These are phyloP conservation scores for Fusarium nurragi DNA, from an alignment of 2,329 filamentous ascomycete species.

Conservation along the genomic window DNA sequence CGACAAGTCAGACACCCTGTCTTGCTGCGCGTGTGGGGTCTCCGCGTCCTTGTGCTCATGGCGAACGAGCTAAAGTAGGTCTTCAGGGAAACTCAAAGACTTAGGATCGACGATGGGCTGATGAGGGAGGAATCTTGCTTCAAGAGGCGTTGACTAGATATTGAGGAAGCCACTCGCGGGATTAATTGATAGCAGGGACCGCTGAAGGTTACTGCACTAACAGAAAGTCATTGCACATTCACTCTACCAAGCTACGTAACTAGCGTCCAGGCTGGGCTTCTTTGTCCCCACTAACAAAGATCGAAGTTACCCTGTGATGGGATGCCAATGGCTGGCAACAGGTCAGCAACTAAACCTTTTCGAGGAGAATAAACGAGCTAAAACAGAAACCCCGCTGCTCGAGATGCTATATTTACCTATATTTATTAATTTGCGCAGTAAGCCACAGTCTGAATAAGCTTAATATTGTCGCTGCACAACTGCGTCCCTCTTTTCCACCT, in stretches of 20 bases:
- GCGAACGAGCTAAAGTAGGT: background rate
- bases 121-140: background rate
- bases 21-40: conserved; percentile 36
- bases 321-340: background rate
- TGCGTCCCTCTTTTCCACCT: background rate
- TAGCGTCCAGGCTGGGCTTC: accelerated
- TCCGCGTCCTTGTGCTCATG: conserved; percentile 27
- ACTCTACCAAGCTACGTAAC: accelerated
- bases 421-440: background rate
- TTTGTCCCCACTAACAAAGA: background rate
- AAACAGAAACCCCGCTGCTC: conserved; percentile 5
- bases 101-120: background rate
- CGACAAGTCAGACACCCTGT: conserved; percentile 37
- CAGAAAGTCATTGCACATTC: accelerated
- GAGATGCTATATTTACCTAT: background rate
- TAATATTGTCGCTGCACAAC: accelerated
- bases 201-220: background rate
- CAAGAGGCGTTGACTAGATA: background rate
- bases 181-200: background rate
- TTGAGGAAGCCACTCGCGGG: background rate
- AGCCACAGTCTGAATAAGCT: accelerated
- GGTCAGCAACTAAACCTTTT: conserved; percentile 32
- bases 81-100: background rate
- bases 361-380: conserved; percentile 35
- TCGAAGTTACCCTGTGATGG: background rate